These are phyloP conservation scores for Xerocomus amazonicus DNA, from an alignment of 1,284 basidiomycete species.

Conservation along the genomic window DNA sequence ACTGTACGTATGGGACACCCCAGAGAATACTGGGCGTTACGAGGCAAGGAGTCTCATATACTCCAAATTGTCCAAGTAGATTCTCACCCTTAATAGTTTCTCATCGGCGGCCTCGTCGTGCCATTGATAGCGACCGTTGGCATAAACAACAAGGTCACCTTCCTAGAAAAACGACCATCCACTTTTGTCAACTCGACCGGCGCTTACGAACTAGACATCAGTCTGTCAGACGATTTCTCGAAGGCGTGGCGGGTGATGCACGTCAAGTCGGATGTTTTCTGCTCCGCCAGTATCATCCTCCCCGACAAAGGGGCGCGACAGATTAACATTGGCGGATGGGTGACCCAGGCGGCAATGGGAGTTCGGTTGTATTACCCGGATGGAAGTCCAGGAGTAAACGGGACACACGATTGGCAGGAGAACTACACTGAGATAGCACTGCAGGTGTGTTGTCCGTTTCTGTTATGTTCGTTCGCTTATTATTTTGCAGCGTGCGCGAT, in stretches of 20 bases:
- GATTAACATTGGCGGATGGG: constrained; percentile 70
- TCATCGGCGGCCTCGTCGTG: constrained; percentile 60
- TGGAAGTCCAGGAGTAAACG: constrained; percentile 47
- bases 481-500: constrained; percentile 50
- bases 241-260: constrained; percentile 71
- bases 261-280: constrained; percentile 72
- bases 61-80: background rate
- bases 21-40: constrained; percentile 60
- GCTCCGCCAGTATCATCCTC: constrained; percentile 65
- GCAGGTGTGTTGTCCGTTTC: constrained; percentile 35
- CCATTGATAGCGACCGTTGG: constrained; percentile 72
- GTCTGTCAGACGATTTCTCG: constrained; percentile 49
- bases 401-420: constrained; percentile 55
- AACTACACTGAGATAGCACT: constrained; percentile 40
- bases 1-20: constrained; percentile 60
- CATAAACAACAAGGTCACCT: constrained; percentile 72
- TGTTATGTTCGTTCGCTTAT: too few relatives aligned
- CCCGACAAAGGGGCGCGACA: constrained; percentile 68
- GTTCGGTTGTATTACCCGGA: constrained; percentile 57
- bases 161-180: constrained; percentile 65
- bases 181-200: constrained; percentile 66
- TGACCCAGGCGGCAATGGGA: constrained; percentile 60
- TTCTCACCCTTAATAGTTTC: constrained; percentile 41
- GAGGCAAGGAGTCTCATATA: constrained; percentile 42
- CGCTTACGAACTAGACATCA: constrained; percentile 70